A percentile compares a stretch with the other conserved stretches of the same genome.
Evolutionary conservation across 257 asterid species (phyloP).

Genomic region (Nemophila menziesii): DNA sequence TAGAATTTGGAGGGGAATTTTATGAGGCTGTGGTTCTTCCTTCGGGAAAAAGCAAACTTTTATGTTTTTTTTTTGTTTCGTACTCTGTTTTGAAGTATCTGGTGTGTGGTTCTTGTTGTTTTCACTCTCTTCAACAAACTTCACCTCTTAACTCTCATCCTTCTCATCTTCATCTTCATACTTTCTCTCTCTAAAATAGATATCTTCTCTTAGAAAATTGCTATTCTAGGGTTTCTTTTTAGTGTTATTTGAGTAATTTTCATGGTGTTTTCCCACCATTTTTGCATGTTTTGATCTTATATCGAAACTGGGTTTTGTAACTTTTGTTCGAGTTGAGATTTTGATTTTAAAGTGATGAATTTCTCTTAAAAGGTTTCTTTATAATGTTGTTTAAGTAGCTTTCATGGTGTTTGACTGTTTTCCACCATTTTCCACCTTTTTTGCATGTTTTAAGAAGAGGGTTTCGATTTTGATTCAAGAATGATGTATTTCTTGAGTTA

Average conservation of each 20-base stretch:
- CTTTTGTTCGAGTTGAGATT: no score
- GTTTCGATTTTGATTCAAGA: conserved; percentile 22
- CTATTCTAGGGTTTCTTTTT: no score
- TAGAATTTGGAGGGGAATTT: conserved; percentile 19
- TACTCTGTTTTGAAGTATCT: conserved; percentile 14
- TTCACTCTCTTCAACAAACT: conserved; percentile 12
- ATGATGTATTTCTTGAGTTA: conserved; percentile 24
- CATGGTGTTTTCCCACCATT: conserved; percentile 7
- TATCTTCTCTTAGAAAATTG: no score
- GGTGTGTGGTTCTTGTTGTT: conserved; percentile 31
- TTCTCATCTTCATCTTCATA: no score
- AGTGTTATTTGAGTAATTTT: no score
- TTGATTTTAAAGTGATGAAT: no score
- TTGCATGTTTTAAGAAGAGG: background rate
- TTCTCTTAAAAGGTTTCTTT: no score
- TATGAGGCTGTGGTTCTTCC: conserved; percentile 54
- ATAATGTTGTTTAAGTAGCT: no score
- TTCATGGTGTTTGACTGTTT: no score
- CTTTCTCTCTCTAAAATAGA: no score
- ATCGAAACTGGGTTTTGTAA: background rate
- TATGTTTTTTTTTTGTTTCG: conserved; percentile 6
- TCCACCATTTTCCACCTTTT: no score
- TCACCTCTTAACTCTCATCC: conserved; percentile 13
- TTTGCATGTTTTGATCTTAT: background rate
- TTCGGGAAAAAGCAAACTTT: conserved; percentile 19